These are phyloP conservation scores for Iris pallida DNA, from an alignment of 116 monocot species.

Conservation along the genomic window DNA sequence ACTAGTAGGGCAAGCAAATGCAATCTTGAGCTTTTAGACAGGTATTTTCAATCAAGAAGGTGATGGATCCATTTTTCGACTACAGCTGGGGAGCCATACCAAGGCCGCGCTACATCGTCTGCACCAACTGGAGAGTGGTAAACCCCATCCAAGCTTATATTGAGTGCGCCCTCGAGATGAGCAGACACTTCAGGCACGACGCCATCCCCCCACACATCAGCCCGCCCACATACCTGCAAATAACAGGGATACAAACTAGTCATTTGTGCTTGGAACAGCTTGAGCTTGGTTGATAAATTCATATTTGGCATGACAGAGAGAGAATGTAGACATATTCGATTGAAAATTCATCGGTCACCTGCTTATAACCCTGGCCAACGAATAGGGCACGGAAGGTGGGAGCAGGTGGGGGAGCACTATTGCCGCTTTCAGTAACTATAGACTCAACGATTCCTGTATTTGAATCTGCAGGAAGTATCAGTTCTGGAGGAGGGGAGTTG, in stretches of 20 bases:
- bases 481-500: constrained; percentile 13
- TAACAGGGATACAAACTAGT: not conserved
- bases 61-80: constrained; percentile 79
- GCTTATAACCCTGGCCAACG: constrained; percentile 84
- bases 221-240: constrained; percentile 78
- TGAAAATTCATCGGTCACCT: constrained; percentile 25
- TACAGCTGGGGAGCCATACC: constrained; percentile 86
- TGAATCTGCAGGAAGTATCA: not conserved
- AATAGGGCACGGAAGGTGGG: constrained; percentile 47
- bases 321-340: not conserved
- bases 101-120: constrained; percentile 47
- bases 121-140: constrained; percentile 92
- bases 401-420: not conserved
- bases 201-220: constrained; percentile 97
- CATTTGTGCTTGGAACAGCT: not conserved
- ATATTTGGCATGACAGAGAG: not conserved
- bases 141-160: constrained; percentile 77
- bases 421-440: not conserved
- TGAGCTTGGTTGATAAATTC: not conserved
- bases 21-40: too few relatives aligned
- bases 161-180: constrained; percentile 81
- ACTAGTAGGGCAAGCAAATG: too few relatives aligned
- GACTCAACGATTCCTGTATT: constrained; percentile 7
- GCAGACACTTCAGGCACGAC: constrained; percentile 85
- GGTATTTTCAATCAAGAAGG: constrained; percentile 34